Conservation (phyloP, 2,329 filamentous ascomycete genomes). For the Chaetomium olivaceum region DNA sequence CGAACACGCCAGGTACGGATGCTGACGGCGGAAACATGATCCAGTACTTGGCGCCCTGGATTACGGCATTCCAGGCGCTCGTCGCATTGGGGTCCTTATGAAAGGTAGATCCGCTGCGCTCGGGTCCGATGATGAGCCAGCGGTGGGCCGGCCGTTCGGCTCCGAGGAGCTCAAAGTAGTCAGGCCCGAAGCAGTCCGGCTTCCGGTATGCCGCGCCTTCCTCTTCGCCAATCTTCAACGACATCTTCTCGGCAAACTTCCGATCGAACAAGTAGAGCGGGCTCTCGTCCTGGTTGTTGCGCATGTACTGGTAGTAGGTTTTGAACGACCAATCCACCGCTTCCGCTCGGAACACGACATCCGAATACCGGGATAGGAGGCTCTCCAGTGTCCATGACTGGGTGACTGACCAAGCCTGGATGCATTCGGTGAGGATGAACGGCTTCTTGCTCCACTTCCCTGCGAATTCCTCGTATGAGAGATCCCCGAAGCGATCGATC, state of each 20-base stretch:
- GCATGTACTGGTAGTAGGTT: conserved; percentile 83
- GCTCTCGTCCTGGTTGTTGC: conserved; percentile 76
- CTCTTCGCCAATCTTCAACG: conserved; percentile 59
- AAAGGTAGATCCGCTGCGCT: conserved; percentile 87
- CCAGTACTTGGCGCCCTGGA: conserved; percentile 93
- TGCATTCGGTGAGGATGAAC: conserved; percentile 81
- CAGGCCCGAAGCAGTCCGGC: conserved; percentile 81
- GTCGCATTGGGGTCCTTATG: conserved; percentile 79
- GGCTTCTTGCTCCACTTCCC: conserved; percentile 74
- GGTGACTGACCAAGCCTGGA: conserved; percentile 79
- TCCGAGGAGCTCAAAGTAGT: conserved; percentile 79
- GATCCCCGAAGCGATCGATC: conserved; percentile 67
- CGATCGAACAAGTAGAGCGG: conserved; percentile 92
- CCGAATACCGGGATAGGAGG: conserved; percentile 63
- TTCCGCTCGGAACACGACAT: conserved; percentile 80
- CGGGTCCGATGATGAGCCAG: conserved; percentile 90
- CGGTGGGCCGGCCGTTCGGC: conserved; percentile 79
- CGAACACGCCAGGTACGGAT: conserved; percentile 83
- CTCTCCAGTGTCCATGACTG: conserved; percentile 70
- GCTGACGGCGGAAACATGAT: conserved; percentile 90
- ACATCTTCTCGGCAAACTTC: conserved; percentile 84
- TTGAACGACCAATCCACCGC: conserved; percentile 87
- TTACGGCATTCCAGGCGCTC: conserved; percentile 90
- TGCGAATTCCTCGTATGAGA: conserved; percentile 73
- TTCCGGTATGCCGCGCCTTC: conserved; percentile 67